Evolutionary conservation across 192 early-diverging fungal genomes (phyloP), one percentile per base, ranked within the genome.

Genomic region (Entomortierella beljakovae): DNA sequence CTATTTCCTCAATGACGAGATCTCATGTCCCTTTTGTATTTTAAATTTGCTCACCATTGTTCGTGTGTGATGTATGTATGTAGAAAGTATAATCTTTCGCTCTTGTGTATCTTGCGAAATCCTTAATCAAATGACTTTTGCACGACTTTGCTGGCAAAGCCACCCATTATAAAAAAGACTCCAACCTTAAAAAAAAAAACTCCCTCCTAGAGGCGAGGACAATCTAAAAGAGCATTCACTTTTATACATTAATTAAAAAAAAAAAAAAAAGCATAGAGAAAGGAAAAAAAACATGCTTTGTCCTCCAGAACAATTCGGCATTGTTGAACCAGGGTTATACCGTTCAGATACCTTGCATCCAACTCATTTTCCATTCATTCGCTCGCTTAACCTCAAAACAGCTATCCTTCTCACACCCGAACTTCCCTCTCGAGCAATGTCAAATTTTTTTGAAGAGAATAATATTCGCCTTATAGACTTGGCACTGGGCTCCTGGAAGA

Each of bases 241-340:
- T n/a, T n/a, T n/a, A 43, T 9, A 13, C 42, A 18, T 11, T 33
- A 57, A 48, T 32, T 22, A 28, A 54, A 43, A 40, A 53, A 52
- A 15, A 54, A 26, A 51, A 31, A 57, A 20, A 29, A 26, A 28
- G 25, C n/a, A 16, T 3, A 57, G 8, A 33, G 34, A 25, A 57
- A 57, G 34, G 34, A 57, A 57, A 57, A 57, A 43, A 16, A 32
- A 6, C 6, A 77, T 90, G 64, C 48, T 89, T 4, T 84, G 80
- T 25, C 90, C 89, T 40, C 94, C 94, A 28, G 95, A 97, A 60
- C 89, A 92, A 8, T 98, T 95, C 82, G 95, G 94, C 23, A 92
- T 92, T 50, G 94, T 99, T 22, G 96, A 98, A 63, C 86, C 87
- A 42, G 94, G 93, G 18, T 83, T 99, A 3, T 97, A 97, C 71